Evolutionary conservation across 345 rosid species (phyloP).

Genomic region (rapeseed (Brassica napus)): DNA sequence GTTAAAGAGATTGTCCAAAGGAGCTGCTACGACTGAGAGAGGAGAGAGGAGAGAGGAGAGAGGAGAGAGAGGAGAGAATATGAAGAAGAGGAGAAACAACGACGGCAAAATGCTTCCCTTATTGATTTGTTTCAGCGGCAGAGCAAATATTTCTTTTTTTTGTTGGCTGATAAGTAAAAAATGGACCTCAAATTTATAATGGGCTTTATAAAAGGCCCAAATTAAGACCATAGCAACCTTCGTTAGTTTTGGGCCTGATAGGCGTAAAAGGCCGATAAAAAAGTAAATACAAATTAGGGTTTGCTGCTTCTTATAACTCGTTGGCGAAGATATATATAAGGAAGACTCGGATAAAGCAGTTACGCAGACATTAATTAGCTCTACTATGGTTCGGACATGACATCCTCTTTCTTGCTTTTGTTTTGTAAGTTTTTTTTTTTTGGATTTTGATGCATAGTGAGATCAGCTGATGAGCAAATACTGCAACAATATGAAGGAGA

Average conservation of each 20-base stretch:
- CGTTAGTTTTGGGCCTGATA: neutral
- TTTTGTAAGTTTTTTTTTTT: neutral
- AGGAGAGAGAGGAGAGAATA: neutral
- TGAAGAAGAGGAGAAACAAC: neutral
- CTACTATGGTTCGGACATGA: neutral
- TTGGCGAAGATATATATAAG: slow-evolving; percentile 2
- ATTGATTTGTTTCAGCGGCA: neutral
- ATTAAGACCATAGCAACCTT: neutral
- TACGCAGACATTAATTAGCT: neutral
- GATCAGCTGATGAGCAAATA: slow-evolving; percentile 44
- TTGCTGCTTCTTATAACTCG: neutral
- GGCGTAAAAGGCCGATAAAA: neutral
- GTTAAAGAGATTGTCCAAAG: neutral
- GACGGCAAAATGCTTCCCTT: neutral
- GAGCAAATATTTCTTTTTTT: neutral
- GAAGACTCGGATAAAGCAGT: neutral
- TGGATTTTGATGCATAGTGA: neutral
- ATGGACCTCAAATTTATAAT: neutral
- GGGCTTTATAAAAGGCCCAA: neutral
- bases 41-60: neutral
- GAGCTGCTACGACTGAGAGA: neutral
- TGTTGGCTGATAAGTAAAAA: neutral
- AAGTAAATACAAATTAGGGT: neutral
- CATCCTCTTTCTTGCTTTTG: neutral
- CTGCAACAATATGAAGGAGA: slow-evolving; percentile 48